Base-by-base conservation (phyloP, 2,329 filamentous ascomycete genomes). In the Penicillium sp. region DNA sequence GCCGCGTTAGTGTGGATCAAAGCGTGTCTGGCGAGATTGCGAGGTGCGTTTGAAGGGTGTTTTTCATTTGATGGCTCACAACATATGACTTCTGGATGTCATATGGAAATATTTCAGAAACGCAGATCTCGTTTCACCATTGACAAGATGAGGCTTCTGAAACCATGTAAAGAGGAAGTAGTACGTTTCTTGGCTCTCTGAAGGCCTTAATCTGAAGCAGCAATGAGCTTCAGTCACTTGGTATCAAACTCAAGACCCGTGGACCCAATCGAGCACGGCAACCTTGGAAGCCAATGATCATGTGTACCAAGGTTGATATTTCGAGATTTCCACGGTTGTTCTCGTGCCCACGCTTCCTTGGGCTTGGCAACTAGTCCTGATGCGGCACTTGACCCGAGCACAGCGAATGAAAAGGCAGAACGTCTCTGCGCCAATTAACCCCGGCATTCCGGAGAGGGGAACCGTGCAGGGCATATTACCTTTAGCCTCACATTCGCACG, bases 351-450 rank as follows among this genome's bases (percentile, higher is more conserved):
- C 6, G 24, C 37, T n/a, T 43, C 17, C 24, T 44, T 19, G 12
- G 44, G 19, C 48, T 51, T 51, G 49, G 49, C 49, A 22, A 34
- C 33, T 7, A 40, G 17, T n/a, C 37, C 43, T 37, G 19, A 51
- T 33, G 21, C 5, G 31, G 44, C 42, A 24, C 26, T 22, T n/a
- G 32, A 35, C 24, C 15, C 15, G 26, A 21, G 7, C 7, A 45
- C 12, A 28, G 42, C 48, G 34, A 49, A 49, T 49, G 21, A 32
- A 21, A 34, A 24, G 29, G 15, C 26, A 17, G 26, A 17, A 21
- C 17, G 24, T 19, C 46, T 26, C 6, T 24, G 13, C 40, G 33
- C 39, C 6, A 38, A 24, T 12, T 12, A 38, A 22, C 46, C 40
- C 40, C 40, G 40, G 19, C 24, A 31, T 48, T 44, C 21, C 9